phyloP scores from a whole-genome alignment of 1,284 basidiomycete genomes.

The Sanghuangporus sanghuang region DNA sequence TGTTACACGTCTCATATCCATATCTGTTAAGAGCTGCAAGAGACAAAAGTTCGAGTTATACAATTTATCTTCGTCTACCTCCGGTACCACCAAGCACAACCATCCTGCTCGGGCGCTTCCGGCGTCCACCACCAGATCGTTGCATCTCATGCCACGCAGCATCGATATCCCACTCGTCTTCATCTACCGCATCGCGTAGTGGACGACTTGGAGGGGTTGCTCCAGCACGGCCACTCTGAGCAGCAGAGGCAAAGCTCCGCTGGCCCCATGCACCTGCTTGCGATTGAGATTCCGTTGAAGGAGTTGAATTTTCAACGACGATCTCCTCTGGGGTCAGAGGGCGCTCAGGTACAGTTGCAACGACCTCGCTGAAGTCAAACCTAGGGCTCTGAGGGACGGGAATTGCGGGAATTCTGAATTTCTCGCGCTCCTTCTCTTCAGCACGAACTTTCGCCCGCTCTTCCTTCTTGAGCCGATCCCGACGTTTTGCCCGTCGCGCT shows the following conservation, averaged over 20 bases:
- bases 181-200: constrained; percentile 27
- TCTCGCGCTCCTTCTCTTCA: constrained; percentile 70
- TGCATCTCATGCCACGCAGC: constrained; percentile 75
- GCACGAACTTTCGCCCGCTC: constrained; percentile 74
- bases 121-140: constrained; percentile 42
- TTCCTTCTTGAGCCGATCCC: constrained; percentile 77
- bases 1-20: too few relatives aligned
- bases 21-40: too few relatives aligned
- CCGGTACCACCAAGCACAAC: constrained; percentile 62
- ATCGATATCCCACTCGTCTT: constrained; percentile 75
- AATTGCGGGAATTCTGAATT: constrained; percentile 26
- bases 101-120: constrained; percentile 59
- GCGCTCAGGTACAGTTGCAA: constrained; percentile 1
- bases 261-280: constrained; percentile 66
- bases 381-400: constrained; percentile 16
- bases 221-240: constrained; percentile 36
- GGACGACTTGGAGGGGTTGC: constrained; percentile 22
- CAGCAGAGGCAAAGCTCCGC: constrained; percentile 74
- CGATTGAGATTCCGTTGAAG: constrained; percentile 22
- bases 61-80: constrained; percentile 28
- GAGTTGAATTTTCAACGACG: constrained; percentile 19
- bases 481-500: constrained; percentile 67
- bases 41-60: too few relatives aligned
- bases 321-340: constrained; percentile 19
- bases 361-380: constrained; percentile 28